phyloP scores from a whole-genome alignment of 768 basidiomycete species.

The Rhodotorula babjevae region DNA sequence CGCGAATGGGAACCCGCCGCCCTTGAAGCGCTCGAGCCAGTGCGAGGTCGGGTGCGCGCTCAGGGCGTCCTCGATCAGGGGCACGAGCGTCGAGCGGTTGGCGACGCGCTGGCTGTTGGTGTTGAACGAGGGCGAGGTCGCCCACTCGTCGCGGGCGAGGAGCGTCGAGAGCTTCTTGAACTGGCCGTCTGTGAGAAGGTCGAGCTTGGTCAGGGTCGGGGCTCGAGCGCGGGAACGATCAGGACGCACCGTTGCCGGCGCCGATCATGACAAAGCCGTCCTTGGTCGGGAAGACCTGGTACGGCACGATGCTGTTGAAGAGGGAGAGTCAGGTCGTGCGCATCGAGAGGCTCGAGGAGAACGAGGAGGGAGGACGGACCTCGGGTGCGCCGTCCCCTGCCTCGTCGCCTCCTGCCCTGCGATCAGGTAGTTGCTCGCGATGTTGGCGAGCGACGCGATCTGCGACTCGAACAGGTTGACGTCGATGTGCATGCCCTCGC shows the following conservation, averaged over 20 bases:
- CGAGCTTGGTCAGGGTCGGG: background rate
- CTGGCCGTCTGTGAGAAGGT: slow-evolving; percentile 48
- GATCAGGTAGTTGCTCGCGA: slow-evolving; percentile 88
- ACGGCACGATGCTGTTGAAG: slow-evolving; percentile 57
- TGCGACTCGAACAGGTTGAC: slow-evolving; percentile 85
- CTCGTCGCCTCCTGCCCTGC: slow-evolving; percentile 73
- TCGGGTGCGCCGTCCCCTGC: slow-evolving; percentile 85
- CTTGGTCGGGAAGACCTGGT: slow-evolving; percentile 63
- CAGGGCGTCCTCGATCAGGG: slow-evolving; percentile 63
- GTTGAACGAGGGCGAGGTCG: slow-evolving; percentile 55
- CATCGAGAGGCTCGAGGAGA: background rate
- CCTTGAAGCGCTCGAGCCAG: slow-evolving; percentile 72
- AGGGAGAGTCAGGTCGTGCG: background rate
- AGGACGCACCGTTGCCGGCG: slow-evolving; percentile 61
- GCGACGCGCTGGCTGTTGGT: slow-evolving; percentile 71
- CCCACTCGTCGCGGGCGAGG: slow-evolving; percentile 60
- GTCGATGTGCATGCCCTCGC: slow-evolving; percentile 84
- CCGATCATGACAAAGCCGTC: slow-evolving; percentile 91
- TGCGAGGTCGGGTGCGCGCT: slow-evolving; percentile 58
- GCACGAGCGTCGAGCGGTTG: slow-evolving; percentile 65
- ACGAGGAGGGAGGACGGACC: slow-evolving; percentile 48
- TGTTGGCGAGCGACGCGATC: slow-evolving; percentile 86
- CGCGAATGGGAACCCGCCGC: slow-evolving; percentile 79
- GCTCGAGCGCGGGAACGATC: too few relatives aligned
- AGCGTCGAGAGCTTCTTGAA: slow-evolving; percentile 67